Conservation (phyloP, 2,329 filamentous ascomycete species). For the Exophiala dermatitidis region DNA sequence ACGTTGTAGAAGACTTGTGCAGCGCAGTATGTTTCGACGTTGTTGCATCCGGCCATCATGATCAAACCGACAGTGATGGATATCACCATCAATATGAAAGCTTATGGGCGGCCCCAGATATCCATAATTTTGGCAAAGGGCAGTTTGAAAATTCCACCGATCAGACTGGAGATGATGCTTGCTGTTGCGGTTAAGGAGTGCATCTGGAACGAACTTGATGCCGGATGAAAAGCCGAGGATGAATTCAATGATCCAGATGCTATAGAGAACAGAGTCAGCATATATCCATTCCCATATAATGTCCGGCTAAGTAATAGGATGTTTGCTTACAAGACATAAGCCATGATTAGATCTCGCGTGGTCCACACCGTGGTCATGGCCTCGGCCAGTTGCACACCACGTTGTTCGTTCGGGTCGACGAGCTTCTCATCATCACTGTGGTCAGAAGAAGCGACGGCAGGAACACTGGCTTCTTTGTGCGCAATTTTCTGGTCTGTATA, state of each 20-base stretch:
- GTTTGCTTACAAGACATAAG: slow-evolving; percentile 29
- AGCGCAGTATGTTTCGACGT: slow-evolving; percentile 53
- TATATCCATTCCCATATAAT: too few species aligned
- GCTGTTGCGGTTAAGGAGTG: slow-evolving; percentile 50
- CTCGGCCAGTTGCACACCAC: slow-evolving; percentile 38
- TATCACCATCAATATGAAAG: slow-evolving; percentile 41
- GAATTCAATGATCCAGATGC: slow-evolving; percentile 21
- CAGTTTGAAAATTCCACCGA: slow-evolving; percentile 51
- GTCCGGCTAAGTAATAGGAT: background rate
- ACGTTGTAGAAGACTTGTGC: slow-evolving; percentile 52
- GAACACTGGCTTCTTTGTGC: background rate
- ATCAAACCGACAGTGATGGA: slow-evolving; percentile 43
- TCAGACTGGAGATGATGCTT: slow-evolving; percentile 46
- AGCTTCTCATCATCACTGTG: background rate
- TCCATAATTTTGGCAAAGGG: slow-evolving; percentile 56
- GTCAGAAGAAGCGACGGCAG: background rate
- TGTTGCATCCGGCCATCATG: slow-evolving; percentile 54
- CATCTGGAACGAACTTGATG: slow-evolving; percentile 40
- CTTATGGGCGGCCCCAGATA: slow-evolving; percentile 55
- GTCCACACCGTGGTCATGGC: slow-evolving; percentile 39
- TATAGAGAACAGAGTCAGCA: background rate
- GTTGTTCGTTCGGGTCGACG: slow-evolving; percentile 2
- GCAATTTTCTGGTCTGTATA: background rate
- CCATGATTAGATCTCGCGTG: slow-evolving; percentile 32
- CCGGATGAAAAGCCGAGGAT: slow-evolving; percentile 36